These are phyloP conservation scores for Suillus subluteus DNA, from an alignment of 768 basidiomycete species.

Conservation along the genomic window DNA sequence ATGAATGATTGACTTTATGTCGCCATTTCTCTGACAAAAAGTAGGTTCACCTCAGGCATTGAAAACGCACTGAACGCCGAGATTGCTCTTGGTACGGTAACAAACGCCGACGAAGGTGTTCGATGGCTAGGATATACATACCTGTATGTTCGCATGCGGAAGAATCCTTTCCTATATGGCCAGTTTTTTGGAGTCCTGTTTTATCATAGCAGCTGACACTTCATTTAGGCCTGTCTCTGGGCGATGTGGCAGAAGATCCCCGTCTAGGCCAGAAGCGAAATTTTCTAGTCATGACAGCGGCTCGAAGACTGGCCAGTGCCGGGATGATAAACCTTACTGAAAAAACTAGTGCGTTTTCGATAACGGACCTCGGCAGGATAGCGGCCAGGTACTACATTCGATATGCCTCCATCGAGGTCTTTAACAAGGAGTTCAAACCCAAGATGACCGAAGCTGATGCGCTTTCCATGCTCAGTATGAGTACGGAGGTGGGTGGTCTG, in stretches of 20 bases:
- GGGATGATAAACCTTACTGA: constrained; percentile 84
- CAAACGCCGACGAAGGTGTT: constrained; percentile 82
- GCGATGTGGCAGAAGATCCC: constrained; percentile 70
- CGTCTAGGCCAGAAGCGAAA: constrained; percentile 70
- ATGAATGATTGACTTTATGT: background rate
- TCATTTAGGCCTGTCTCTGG: constrained; percentile 69
- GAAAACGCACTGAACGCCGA: constrained; percentile 94
- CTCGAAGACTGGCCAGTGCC: constrained; percentile 63
- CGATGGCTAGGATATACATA: constrained; percentile 98
- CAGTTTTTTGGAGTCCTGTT: constrained; percentile 19
- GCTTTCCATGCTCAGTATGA: constrained; percentile 82
- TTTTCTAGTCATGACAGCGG: constrained; percentile 68
- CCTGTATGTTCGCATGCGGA: constrained; percentile 91
- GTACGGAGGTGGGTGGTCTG: constrained; percentile 73
- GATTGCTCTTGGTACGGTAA: constrained; percentile 91
- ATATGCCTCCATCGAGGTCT: constrained; percentile 82
- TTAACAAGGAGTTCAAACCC: constrained; percentile 75
- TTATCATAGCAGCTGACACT: constrained; percentile 15
- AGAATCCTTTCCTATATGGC: constrained; percentile 90
- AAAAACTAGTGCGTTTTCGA: constrained; percentile 57
- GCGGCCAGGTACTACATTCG: constrained; percentile 97
- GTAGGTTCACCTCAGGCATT: constrained; percentile 80
- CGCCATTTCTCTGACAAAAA: background rate
- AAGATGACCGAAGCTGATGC: constrained; percentile 94
- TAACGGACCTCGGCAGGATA: constrained; percentile 93